Evolutionary conservation across 2,329 filamentous ascomycete species (phyloP), one percentile per base, ranked within the genome.

Genomic region (Leptodontidium sp.): DNA sequence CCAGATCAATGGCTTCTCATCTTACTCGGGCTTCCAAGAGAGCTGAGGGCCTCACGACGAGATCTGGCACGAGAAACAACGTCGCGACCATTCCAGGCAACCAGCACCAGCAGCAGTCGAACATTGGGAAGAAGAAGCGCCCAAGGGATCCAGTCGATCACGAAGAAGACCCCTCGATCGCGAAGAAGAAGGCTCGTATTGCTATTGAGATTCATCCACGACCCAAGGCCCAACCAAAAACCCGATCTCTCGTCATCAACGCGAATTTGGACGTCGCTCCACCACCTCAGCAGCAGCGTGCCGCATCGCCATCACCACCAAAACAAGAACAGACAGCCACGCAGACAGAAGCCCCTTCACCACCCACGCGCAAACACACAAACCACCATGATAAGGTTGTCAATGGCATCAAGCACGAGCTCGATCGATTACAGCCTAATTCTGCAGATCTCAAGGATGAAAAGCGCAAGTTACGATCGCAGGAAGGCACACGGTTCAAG

Each of bases 401-500:
- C 74, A 88, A 89, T 82, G 87, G 87, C 72, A 85, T 89, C 70
- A 86, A 84, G 75, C 87, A 89, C 77, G 88, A 90, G 79, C 80
- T 89, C 73, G 84, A 87, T 74, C 81, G 83, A 61, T 78, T 90
- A 73, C 86, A 89, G 75, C 84, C 86, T 45, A 73, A 68, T 71
- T 75, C 80, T 32, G 79, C 80, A 50, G 83, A 85, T 73, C 67
- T 75, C 65, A 80, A 83, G 74, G 83, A 89, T 70, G 90, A 92
- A 74, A 91, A 88, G 79, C 83, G 94, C 76, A 95, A 93, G 78
- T 83, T 98, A 78, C 88, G 95, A 71, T 97, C 93, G 64, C 92
- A 97, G 76, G 93, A 97, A 76, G 92, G 91, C 12, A 91, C 91
- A 63, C 87, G 93, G 74, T 91, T 94, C 81, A 97, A 97, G 85